phyloP scores from a whole-genome alignment of 2,329 filamentous ascomycete genomes.

The Aspergillus unguis region DNA sequence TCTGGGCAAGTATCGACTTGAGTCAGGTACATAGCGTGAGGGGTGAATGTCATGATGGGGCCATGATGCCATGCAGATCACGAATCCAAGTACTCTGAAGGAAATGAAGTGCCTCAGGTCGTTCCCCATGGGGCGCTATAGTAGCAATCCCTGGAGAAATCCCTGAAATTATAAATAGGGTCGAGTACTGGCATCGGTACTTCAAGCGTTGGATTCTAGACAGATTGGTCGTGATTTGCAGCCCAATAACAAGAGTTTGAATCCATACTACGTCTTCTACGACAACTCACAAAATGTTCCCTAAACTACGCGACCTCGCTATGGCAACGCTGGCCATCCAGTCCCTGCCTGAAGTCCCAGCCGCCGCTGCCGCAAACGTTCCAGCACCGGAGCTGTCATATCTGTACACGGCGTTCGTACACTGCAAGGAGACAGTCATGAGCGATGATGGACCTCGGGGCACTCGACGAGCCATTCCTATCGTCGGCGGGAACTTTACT shows the following conservation, averaged over 20 bases:
- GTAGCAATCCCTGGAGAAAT: background rate
- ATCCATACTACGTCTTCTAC: background rate
- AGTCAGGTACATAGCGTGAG: background rate
- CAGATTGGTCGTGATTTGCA: too few species aligned
- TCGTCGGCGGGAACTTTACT: slow-evolving; percentile 28
- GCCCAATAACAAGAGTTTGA: too few species aligned
- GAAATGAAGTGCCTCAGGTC: too few species aligned
- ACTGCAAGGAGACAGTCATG: slow-evolving; percentile 22
- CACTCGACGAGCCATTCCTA: slow-evolving; percentile 24
- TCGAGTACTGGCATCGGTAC: background rate
- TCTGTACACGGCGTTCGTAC: slow-evolving; percentile 25
- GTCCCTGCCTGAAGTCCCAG: background rate
- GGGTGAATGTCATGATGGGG: background rate
- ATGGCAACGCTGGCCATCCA: slow-evolving; percentile 1
- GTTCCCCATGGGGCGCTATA: background rate
- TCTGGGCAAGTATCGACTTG: background rate
- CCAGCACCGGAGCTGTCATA: slow-evolving; percentile 20
- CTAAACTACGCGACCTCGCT: background rate
- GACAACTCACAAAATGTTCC: background rate
- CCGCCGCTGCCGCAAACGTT: background rate
- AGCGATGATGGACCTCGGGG: slow-evolving; percentile 17
- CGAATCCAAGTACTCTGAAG: too few species aligned
- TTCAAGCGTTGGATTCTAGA: too few species aligned
- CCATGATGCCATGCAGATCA: background rate
- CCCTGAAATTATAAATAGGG: background rate